Conservation (phyloP, 805 yeast genomes). For the Ogataea saltuana region DNA sequence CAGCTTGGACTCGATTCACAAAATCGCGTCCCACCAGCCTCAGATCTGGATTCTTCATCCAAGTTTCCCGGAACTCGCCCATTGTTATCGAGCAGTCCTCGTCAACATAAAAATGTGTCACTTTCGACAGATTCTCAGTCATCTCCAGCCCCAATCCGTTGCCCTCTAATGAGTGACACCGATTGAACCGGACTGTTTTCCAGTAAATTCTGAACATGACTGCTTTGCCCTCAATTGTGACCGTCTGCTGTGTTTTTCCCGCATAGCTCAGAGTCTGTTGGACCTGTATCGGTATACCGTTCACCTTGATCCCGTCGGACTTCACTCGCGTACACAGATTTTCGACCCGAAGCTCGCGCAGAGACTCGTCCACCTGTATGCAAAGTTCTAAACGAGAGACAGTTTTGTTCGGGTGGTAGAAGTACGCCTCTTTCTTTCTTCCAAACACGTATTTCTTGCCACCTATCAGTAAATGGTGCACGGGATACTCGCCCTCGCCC, state of each 20-base stretch:
- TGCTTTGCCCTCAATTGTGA: conserved; percentile 13
- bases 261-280: conserved; percentile 9
- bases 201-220: conserved; percentile 7
- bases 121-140: neutral
- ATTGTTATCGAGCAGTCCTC: neutral
- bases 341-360: conserved; percentile 2
- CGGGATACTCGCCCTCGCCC: neutral
- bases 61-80: neutral
- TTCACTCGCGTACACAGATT: conserved; percentile 17
- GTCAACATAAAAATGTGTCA: conserved; percentile 7
- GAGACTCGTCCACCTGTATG: conserved; percentile 6
- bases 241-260: neutral
- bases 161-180: too few species aligned
- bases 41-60: neutral
- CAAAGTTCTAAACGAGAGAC: conserved; percentile 18
- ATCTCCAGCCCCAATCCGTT: too few species aligned
- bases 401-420: conserved; percentile 14
- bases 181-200: conserved; percentile 11
- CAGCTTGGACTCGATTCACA: neutral
- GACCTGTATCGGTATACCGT: conserved; percentile 8
- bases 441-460: conserved; percentile 15
- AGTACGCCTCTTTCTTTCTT: conserved; percentile 19
- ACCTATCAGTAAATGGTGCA: conserved; percentile 9
- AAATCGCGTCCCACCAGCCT: neutral
- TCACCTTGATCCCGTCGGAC: conserved; percentile 11